Base-by-base conservation (phyloP, 768 basidiomycete genomes). In the Chalciporus sphaerocephalus region DNA sequence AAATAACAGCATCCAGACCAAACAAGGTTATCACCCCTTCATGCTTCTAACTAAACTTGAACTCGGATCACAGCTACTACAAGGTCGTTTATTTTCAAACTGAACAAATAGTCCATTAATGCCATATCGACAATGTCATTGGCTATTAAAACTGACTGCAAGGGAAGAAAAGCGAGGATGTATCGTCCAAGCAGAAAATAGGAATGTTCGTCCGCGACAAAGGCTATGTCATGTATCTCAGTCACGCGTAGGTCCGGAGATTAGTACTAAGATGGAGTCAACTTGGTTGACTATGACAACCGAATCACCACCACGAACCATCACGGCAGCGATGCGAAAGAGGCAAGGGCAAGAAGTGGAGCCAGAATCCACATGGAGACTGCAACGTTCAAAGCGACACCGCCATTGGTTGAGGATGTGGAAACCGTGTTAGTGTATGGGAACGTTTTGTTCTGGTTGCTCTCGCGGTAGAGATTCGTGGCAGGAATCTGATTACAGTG, bases 381-480 rank as follows among this genome's bases (percentile, higher is more conserved):
- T 9, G 30, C 54, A 13, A 42, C 39, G 41, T 50, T 61, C 49
- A 53, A 36, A 35, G 42, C 18, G 17, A 44, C 33, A 40, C 18
- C 44, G 3, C 55, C n/a, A n/a, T 34, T 36, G 25, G 36, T 34
- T 12, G 52, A 38, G 28, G 40, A 2, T 11, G 2, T 50, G 15
- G 28, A 6, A 1, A 64, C 65, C 40, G 67, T 64, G 48, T 76
- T 73, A 36, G 64, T 37, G 48, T 70, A 76, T 16, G 82, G 83
- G 77, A 87, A 87, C 0, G 82, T 69, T 17, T 55, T 58, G 65
- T 94, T 93, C 47, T 71, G 70, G 53, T 81, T 90, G 21, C 84
- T 88, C 71, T 97, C 94, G 38, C 83, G 71, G 70, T 96, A 98
- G 33, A 93, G 70, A 61, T 95, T 78, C 24, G 70, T 67, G 17